Evolutionary conservation across 345 rosid species (phyloP), one percentile per base, ranked within the genome.

Genomic region (Eucalyptus pauciflora): DNA sequence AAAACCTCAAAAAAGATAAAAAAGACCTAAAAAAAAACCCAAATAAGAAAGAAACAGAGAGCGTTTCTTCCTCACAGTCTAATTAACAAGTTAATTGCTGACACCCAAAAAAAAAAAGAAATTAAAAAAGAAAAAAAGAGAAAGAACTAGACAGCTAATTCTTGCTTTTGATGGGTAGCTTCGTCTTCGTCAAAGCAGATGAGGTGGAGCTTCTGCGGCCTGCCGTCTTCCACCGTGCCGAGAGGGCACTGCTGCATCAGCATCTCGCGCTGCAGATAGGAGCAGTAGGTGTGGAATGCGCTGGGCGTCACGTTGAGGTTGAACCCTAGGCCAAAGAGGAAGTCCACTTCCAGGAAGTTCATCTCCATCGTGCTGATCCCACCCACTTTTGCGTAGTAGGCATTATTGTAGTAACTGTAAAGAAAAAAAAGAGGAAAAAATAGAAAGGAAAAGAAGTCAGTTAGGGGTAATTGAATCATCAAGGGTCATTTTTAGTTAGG

Each of bases 321-420:
- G 92, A 97, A 97, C 8, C 97, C 95, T 91, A 96, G 86, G 25
- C 99, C 98, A 87, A 97, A 97, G 33, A 97, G 91, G 86, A 96
- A 97, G 91, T 97, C 99, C 37, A 97, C 88, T 91, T 97, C 99
- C 17, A 97, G 94, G 87, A 91, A 93, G 89, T 97, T 97, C 97
- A 97, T 96, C 92, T 96, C 98, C 54, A 90, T 90, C 64, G 93
- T 97, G 96, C 95, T 96, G 88, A 97, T 95, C 88, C 98, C 99
- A 89, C 99, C 99, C 29, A 96, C 96, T 93, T 96, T 97, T 24
- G 99, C 99, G 87, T 96, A 97, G 92, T 93, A 97, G 13, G 99
- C 99, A 89, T 97, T 97, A 94, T 96, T 96, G 93, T 97, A 96
- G 88, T 95, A 96, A 90, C 96, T 95, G 91, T 83, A 88, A 58